Conservation (phyloP, 1,284 basidiomycete genomes). For the Waitea zeae region DNA sequence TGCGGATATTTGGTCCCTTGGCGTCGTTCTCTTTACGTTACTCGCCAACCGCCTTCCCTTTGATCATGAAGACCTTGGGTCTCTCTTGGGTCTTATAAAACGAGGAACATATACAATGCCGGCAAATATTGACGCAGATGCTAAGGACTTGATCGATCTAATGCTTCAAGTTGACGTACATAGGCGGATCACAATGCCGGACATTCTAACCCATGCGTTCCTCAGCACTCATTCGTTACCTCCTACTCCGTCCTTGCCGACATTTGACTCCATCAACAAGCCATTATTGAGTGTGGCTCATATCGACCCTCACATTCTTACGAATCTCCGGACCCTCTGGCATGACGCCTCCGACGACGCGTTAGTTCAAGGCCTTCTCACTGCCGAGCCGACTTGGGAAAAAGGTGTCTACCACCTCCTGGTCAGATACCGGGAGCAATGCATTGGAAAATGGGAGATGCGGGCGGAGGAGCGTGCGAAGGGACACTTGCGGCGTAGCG, state of each 20-base stretch:
- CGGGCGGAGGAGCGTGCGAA: conserved; percentile 37
- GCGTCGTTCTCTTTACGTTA: conserved; percentile 88
- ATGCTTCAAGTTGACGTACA: conserved; percentile 83
- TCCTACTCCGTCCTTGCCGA: conserved; percentile 34
- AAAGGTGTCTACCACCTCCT: conserved; percentile 86
- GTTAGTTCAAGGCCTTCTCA: conserved; percentile 51
- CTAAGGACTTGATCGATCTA: conserved; percentile 67
- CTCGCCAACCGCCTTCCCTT: conserved; percentile 89
- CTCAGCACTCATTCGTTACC: conserved; percentile 45
- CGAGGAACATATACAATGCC: conserved; percentile 79
- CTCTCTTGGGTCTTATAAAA: conserved; percentile 74
- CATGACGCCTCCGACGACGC: conserved; percentile 55
- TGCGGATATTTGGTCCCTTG: conserved; percentile 97
- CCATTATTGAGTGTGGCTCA: conserved; percentile 42
- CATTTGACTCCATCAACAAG: conserved; percentile 47
- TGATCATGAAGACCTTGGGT: conserved; percentile 70
- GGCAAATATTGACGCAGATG: conserved; percentile 53
- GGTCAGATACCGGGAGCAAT: conserved; percentile 56
- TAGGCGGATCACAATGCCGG: conserved; percentile 75
- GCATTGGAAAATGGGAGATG: conserved; percentile 51
- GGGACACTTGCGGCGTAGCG: conserved; percentile 15
- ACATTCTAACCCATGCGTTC: conserved; percentile 84
- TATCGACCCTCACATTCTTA: conserved; percentile 83
- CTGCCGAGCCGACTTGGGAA: conserved; percentile 67
- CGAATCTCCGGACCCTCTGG: conserved; percentile 87